A percentile compares a stretch with the other conserved stretches of the same genome.
phyloP scores from a whole-genome alignment of 257 asterid genomes.

The Hygrophila difformis region DNA sequence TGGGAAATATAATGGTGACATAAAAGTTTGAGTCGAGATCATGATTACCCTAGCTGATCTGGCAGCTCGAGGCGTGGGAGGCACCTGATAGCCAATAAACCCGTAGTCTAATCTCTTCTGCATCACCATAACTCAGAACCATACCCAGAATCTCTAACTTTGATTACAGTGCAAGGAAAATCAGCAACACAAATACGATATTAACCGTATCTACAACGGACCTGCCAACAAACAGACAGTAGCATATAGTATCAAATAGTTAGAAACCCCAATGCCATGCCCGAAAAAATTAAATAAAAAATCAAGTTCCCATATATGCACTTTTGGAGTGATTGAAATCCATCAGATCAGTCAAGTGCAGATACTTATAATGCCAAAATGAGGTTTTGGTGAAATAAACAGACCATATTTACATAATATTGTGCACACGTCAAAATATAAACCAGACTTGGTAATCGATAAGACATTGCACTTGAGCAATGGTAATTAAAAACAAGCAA shows the following conservation, averaged over 20 bases:
- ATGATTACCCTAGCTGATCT: constrained; percentile 73
- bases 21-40: constrained; percentile 3
- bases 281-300: too few relatives aligned
- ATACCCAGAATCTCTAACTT: constrained; percentile 34
- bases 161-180: not conserved
- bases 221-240: constrained; percentile 18
- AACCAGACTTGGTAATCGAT: not conserved
- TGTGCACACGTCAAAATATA: too few relatives aligned
- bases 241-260: too few relatives aligned
- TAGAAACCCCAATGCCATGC: too few relatives aligned
- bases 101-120: constrained; percentile 78
- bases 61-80: constrained; percentile 82
- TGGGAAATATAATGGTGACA: constrained; percentile 1
- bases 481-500: not conserved
- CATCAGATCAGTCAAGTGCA: not conserved
- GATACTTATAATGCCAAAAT: too few relatives aligned
- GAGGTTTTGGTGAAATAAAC: not conserved
- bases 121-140: constrained; percentile 73
- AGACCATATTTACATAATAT: not conserved
- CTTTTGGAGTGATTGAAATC: not conserved
- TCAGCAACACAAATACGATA: not conserved
- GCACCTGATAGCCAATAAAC: constrained; percentile 68
- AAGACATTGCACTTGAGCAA: not conserved
- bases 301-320: too few relatives aligned
- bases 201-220: constrained; percentile 1